Conservation (phyloP, 305 asterid genomes). For the Coffea humblotiana region DNA sequence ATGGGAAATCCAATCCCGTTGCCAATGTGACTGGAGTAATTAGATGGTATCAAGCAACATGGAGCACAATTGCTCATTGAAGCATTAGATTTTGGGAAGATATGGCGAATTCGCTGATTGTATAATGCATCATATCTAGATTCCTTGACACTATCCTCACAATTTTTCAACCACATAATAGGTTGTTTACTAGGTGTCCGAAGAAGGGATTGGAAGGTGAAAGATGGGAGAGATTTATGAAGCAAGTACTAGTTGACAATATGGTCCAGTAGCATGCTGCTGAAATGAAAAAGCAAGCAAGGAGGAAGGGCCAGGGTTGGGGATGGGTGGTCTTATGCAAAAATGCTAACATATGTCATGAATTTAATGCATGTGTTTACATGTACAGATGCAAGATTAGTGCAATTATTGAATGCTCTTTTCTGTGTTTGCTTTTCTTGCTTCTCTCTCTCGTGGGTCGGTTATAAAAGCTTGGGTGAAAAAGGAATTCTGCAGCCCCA, state of each 20-base stretch:
- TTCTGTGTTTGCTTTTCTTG: not conserved
- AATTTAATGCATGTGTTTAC: slow-evolving; percentile 6
- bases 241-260: not conserved
- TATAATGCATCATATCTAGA: not conserved
- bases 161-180: slow-evolving; percentile 19
- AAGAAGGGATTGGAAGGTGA: not conserved
- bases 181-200: not conserved
- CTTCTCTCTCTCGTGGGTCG: slow-evolving; percentile 5
- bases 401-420: slow-evolving; percentile 10
- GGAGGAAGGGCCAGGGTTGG: no score
- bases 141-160: slow-evolving; percentile 7
- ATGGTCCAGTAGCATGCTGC: not conserved
- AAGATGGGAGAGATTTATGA: not conserved
- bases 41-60: slow-evolving; percentile 6
- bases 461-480: slow-evolving; percentile 7
- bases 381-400: slow-evolving; percentile 10
- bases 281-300: slow-evolving; percentile 10
- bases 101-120: slow-evolving; percentile 6
- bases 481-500: slow-evolving; percentile 21
- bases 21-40: not conserved
- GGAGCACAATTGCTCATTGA: slow-evolving; percentile 4
- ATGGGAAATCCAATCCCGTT: slow-evolving; percentile 5
- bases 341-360: not conserved
- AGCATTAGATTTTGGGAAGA: slow-evolving; percentile 19
- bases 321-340: not conserved